Evolutionary conservation across 1,284 basidiomycete genomes (phyloP).

Genomic region (Pascua sp.): DNA sequence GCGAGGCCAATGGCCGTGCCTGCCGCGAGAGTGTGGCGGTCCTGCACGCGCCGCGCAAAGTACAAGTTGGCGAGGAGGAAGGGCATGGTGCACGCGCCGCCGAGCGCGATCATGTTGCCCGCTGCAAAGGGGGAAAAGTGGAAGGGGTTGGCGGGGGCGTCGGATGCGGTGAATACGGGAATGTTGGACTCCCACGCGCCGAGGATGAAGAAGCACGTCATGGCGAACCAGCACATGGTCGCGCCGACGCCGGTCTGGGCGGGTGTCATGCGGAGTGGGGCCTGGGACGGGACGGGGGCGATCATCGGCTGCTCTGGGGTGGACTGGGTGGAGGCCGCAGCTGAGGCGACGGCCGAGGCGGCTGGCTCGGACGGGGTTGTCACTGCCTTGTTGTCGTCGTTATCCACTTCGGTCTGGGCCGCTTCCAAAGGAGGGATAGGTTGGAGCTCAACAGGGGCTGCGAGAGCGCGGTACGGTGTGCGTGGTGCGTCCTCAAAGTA

Average conservation of each 20-base stretch:
- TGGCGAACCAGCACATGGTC: slow-evolving; percentile 11
- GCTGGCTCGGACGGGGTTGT: too few species aligned
- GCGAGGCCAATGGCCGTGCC: slow-evolving; percentile 2
- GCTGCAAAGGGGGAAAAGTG: slow-evolving; percentile 12
- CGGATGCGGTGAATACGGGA: slow-evolving; percentile 8
- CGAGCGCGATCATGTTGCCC: slow-evolving; percentile 11
- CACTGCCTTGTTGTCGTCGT: too few species aligned
- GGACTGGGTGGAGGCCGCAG: too few species aligned
- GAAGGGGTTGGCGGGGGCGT: slow-evolving; percentile 8
- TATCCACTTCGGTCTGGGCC: too few species aligned
- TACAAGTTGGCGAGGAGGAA: slow-evolving; percentile 10
- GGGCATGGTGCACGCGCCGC: slow-evolving; percentile 9
- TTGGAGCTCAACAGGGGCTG: background rate
- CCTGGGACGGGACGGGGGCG: background rate
- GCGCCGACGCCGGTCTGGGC: slow-evolving; percentile 1
- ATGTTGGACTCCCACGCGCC: slow-evolving; percentile 11
- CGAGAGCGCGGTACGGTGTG: background rate
- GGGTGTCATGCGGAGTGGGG: background rate
- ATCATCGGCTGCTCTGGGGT: too few species aligned
- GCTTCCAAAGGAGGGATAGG: background rate
- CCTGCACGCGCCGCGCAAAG: slow-evolving; percentile 6
- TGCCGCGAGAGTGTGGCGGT: slow-evolving; percentile 9
- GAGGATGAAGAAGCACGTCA: slow-evolving; percentile 11
- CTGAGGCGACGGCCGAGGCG: too few species aligned
- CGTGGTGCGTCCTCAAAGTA: slow-evolving; percentile 5